A percentile compares a stretch with the other conserved stretches of the same genome.
Evolutionary conservation across 805 yeast genomes (phyloP).

Genomic region (Ogataea pilisensis): DNA sequence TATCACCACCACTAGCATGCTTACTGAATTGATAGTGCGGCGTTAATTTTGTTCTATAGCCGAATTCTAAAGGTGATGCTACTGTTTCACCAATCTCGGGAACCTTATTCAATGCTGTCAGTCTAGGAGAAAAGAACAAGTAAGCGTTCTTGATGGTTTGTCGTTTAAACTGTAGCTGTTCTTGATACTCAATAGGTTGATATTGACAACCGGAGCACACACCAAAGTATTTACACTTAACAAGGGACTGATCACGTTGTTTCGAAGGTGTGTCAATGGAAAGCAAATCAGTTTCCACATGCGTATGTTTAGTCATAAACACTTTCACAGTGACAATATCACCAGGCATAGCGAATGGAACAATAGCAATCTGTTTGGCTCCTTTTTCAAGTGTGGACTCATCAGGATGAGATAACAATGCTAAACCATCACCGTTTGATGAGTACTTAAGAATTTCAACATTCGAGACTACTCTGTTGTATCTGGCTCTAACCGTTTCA

Average conservation of each 20-base stretch:
- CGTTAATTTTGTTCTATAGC: conserved; percentile 88
- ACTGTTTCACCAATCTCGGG: conserved; percentile 53
- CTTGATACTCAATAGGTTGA: conserved; percentile 69
- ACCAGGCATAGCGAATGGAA: conserved; percentile 89
- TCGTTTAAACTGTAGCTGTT: conserved; percentile 70
- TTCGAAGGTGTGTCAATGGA: conserved; percentile 35
- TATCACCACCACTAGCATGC: conserved; percentile 16
- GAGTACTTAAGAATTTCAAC: conserved; percentile 57
- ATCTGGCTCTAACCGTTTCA: conserved; percentile 38
- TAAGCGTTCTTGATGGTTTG: conserved; percentile 79
- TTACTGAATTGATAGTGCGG: conserved; percentile 90
- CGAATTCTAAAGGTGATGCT: conserved; percentile 68
- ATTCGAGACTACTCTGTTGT: conserved; percentile 48
- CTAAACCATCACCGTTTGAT: conserved; percentile 88
- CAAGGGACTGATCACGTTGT: conserved; percentile 51
- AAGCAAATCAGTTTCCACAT: conserved; percentile 72
- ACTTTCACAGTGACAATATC: conserved; percentile 69
- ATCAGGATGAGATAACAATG: conserved; percentile 59
- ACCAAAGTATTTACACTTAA: conserved; percentile 82
- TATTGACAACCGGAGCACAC: conserved; percentile 94
- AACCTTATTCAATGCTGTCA: conserved; percentile 38
- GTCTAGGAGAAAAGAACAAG: conserved; percentile 63
- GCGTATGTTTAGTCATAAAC: conserved; percentile 71
- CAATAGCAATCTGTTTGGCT: conserved; percentile 56
- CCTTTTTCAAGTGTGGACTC: conserved; percentile 24